These are phyloP conservation scores for Simplicillium aogashimaense DNA, from an alignment of 2,329 filamentous ascomycete genomes.

Conservation along the genomic window DNA sequence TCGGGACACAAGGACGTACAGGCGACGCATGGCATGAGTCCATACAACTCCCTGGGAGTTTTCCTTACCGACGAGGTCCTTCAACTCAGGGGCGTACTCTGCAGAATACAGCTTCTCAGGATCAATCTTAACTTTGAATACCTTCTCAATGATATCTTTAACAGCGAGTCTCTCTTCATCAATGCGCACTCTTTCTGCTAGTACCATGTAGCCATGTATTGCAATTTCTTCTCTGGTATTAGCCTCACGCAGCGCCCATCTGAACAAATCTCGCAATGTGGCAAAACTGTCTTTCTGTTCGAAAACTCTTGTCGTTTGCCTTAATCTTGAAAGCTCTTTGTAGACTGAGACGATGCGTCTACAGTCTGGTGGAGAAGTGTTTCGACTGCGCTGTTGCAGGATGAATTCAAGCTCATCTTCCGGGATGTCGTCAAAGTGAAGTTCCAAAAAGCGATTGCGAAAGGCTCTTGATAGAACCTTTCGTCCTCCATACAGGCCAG, in stretches of 20 bases:
- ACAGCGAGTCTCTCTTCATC: conserved; percentile 76
- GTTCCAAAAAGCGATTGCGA: conserved; percentile 89
- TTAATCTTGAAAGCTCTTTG: conserved; percentile 77
- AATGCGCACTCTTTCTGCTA: conserved; percentile 91
- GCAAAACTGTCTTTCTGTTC: conserved; percentile 98
- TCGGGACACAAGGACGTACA: conserved; percentile 81
- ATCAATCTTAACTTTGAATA: conserved; percentile 80
- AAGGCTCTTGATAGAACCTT: conserved; percentile 93
- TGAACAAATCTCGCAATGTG: conserved; percentile 87
- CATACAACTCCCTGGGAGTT: conserved; percentile 68
- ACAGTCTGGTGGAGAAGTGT: conserved; percentile 83
- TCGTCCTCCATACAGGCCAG: conserved; percentile 87
- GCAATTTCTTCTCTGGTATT: conserved; percentile 84
- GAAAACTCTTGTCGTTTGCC: conserved; percentile 85
- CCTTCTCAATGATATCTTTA: conserved; percentile 76
- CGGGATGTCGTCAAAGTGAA: conserved; percentile 97
- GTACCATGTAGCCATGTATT: conserved; percentile 87
- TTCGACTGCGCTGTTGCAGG: conserved; percentile 75
- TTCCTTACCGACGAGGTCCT: conserved; percentile 30
- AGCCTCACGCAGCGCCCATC: conserved; percentile 82
- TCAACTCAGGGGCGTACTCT: conserved; percentile 45
- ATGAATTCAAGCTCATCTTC: conserved; percentile 91
- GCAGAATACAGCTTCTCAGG: conserved; percentile 61
- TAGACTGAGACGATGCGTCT: conserved; percentile 88
- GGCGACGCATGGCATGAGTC: conserved; percentile 87